Conservation (phyloP, 2,329 filamentous ascomycete species). For the Fusarium xylarioides region DNA sequence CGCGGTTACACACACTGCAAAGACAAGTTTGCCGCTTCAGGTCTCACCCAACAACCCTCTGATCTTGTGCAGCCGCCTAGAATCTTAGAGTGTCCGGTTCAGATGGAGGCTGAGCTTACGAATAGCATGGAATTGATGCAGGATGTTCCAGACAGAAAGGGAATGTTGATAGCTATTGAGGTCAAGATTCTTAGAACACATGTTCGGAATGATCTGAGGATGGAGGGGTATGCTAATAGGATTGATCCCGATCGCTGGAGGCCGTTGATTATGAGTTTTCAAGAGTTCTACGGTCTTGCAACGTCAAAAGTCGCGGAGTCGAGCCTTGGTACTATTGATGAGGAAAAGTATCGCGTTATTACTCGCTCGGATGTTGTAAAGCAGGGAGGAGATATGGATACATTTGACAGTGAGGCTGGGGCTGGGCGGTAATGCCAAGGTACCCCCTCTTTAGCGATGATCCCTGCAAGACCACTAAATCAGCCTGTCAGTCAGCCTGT, state of each 20-base stretch:
- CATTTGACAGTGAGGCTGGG: background rate
- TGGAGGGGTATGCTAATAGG: background rate
- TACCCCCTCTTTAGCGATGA: background rate
- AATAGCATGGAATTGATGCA: background rate
- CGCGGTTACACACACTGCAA: background rate
- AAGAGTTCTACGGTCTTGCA: background rate
- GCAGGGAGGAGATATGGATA: background rate
- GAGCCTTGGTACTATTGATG: background rate
- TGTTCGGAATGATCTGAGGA: background rate
- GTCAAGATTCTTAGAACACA: background rate
- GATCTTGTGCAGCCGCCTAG: background rate
- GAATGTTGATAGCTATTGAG: fast-evolving
- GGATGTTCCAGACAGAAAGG: background rate
- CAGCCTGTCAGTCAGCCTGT: background rate
- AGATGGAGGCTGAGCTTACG: background rate
- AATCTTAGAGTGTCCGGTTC: background rate
- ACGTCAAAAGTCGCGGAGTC: background rate
- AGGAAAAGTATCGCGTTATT: background rate
- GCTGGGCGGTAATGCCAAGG: background rate
- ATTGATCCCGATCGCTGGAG: background rate
- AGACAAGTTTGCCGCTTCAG: background rate
- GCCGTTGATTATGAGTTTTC: background rate
- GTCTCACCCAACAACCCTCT: fast-evolving
- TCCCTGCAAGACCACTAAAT: background rate
- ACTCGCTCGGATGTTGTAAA: background rate